phyloP scores from a whole-genome alignment of 768 basidiomycete species.

The Tephrocybe rancida region DNA sequence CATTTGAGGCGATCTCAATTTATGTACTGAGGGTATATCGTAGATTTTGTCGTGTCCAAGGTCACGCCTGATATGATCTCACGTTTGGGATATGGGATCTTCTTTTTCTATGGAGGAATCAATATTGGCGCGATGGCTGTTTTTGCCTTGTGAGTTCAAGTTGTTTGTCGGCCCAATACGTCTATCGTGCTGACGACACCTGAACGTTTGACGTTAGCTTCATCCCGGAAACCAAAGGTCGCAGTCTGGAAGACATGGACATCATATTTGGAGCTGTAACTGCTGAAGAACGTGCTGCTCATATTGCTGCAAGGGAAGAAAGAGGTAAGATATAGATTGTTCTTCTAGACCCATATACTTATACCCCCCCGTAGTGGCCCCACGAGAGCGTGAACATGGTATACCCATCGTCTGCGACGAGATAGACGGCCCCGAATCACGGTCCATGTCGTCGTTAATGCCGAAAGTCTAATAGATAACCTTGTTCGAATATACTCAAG shows the following conservation, averaged over 20 bases:
- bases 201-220: constrained; percentile 30
- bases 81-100: constrained; percentile 70
- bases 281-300: constrained; percentile 52
- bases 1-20: constrained; percentile 17
- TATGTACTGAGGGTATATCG: not conserved
- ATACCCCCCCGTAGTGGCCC: too few relatives aligned
- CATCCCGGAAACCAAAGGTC: constrained; percentile 67
- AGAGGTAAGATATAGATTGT: too few relatives aligned
- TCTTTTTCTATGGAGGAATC: constrained; percentile 75
- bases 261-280: constrained; percentile 58
- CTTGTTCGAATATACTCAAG: too few relatives aligned
- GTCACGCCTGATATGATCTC: constrained; percentile 66
- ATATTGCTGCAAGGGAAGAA: constrained; percentile 49
- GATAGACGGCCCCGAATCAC: too few relatives aligned
- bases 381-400: too few relatives aligned
- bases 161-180: not conserved
- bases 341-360: too few relatives aligned
- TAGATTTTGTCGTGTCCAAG: constrained; percentile 75
- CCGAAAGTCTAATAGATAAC: too few relatives aligned
- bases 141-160: constrained; percentile 58
- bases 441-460: too few relatives aligned
- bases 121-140: constrained; percentile 70
- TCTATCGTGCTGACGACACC: not conserved
- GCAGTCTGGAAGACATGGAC: constrained; percentile 57
- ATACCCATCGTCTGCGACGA: too few relatives aligned